phyloP scores from a whole-genome alignment of 306 rosid species.

The Glycine soja region DNA sequence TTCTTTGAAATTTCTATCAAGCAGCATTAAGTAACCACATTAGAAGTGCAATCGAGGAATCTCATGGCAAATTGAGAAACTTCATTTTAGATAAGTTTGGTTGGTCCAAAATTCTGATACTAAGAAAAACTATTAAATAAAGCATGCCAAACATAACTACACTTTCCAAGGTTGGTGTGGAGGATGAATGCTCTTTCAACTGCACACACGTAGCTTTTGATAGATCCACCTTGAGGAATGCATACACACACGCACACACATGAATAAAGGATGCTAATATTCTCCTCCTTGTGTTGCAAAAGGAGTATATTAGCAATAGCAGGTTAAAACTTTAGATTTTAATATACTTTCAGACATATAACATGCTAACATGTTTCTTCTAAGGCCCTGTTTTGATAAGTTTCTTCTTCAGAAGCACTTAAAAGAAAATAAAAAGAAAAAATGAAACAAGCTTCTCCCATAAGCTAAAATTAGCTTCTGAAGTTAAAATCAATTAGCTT shows the following conservation, averaged over 20 bases:
- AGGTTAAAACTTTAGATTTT: not conserved
- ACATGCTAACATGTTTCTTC: not conserved
- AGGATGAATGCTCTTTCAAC: not conserved
- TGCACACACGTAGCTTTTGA: not conserved
- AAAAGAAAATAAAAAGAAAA: no score
- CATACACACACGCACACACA: not conserved
- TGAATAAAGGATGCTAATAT: not conserved
- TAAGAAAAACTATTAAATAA: not conserved
- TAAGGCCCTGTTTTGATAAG: no score
- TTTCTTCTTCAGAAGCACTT: no score
- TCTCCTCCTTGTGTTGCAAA: not conserved
- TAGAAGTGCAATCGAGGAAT: not conserved
- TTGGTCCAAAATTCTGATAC: not conserved
- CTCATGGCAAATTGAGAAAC: not conserved
- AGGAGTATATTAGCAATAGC: not conserved
- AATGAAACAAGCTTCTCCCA: no score
- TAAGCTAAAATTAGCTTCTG: no score
- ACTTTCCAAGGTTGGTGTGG: not conserved
- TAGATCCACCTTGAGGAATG: not conserved
- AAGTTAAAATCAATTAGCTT: no score
- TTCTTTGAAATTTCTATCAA: slow-evolving; percentile 31
- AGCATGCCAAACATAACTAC: not conserved
- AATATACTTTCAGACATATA: not conserved
- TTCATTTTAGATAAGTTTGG: not conserved
- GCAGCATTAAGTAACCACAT: slow-evolving; percentile 30